These are phyloP conservation scores for Boletus hoseneyae DNA, from an alignment of 1,284 basidiomycete genomes.

Conservation along the genomic window DNA sequence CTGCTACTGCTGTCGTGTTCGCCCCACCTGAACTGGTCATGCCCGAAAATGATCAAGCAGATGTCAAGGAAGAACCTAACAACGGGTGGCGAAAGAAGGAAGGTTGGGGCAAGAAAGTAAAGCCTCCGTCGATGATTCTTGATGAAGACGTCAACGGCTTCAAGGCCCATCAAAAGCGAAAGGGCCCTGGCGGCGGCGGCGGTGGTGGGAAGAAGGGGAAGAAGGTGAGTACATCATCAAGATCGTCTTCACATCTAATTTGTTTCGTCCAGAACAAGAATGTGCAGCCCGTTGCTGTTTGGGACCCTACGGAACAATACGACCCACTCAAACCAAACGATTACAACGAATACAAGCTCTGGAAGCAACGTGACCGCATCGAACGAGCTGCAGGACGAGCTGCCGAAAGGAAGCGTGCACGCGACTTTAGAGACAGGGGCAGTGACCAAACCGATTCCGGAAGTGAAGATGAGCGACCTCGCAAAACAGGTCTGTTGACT, in stretches of 20 bases:
- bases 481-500: constrained; percentile 57
- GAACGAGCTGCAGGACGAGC: constrained; percentile 62
- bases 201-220: constrained; percentile 53
- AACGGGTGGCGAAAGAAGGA: constrained; percentile 35
- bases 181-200: constrained; percentile 34
- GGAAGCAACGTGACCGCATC: constrained; percentile 70
- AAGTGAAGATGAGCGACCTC: constrained; percentile 67
- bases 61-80: constrained; percentile 22
- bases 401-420: constrained; percentile 60
- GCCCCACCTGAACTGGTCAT: constrained; percentile 61
- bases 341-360: constrained; percentile 80
- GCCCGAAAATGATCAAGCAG: constrained; percentile 29
- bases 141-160: constrained; percentile 88
- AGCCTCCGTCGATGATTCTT: constrained; percentile 83
- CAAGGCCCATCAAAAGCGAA: constrained; percentile 49
- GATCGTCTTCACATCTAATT: constrained; percentile 5
- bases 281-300: constrained; percentile 46
- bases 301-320: constrained; percentile 78
- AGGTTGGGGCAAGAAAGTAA: constrained; percentile 82
- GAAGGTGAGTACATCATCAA: constrained; percentile 45
- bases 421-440: constrained; percentile 45
- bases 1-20: constrained; percentile 68
- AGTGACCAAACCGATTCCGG: constrained; percentile 66
- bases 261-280: constrained; percentile 53
- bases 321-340: constrained; percentile 82